Evolutionary conservation across 164 flowering plant species (phyloP).

Genomic region (Magnolia kwangsiensis): DNA sequence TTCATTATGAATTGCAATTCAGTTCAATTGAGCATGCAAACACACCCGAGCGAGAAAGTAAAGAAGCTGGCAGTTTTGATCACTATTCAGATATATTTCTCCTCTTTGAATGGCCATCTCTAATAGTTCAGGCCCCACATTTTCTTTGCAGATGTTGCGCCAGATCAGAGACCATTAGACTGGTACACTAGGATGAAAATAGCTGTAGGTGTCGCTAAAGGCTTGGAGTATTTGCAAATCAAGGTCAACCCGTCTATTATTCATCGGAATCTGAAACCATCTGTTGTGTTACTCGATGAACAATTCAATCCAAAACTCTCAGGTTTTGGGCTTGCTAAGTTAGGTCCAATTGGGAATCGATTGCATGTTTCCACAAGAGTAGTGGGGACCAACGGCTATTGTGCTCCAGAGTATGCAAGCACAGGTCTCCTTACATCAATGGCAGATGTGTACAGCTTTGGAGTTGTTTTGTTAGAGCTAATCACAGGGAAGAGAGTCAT

Average conservation of each 20-base stretch:
- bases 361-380: slow-evolving; percentile 74
- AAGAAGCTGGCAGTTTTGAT: too few species aligned
- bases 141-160: slow-evolving; percentile 41
- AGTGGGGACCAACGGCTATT: slow-evolving; percentile 87
- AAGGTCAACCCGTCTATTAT: slow-evolving; percentile 73
- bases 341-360: slow-evolving; percentile 76
- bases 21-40: too few species aligned
- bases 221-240: slow-evolving; percentile 82
- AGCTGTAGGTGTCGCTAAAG: slow-evolving; percentile 80
- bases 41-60: too few species aligned
- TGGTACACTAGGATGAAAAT: slow-evolving; percentile 81
- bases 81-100: background rate
- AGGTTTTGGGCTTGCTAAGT: slow-evolving; percentile 88
- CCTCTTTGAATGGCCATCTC: background rate
- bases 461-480: slow-evolving; percentile 83
- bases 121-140: background rate
- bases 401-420: slow-evolving; percentile 86
- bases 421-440: slow-evolving; percentile 80
- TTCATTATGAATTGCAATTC: too few species aligned
- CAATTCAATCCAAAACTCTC: slow-evolving; percentile 72
- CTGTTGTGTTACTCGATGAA: slow-evolving; percentile 63
- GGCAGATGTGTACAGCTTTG: slow-evolving; percentile 91
- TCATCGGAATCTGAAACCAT: slow-evolving; percentile 80
- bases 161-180: slow-evolving; percentile 47
- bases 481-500: slow-evolving; percentile 85